Conservation (phyloP, 176 grass and related monocot genomes). For the Musa itinerans region DNA sequence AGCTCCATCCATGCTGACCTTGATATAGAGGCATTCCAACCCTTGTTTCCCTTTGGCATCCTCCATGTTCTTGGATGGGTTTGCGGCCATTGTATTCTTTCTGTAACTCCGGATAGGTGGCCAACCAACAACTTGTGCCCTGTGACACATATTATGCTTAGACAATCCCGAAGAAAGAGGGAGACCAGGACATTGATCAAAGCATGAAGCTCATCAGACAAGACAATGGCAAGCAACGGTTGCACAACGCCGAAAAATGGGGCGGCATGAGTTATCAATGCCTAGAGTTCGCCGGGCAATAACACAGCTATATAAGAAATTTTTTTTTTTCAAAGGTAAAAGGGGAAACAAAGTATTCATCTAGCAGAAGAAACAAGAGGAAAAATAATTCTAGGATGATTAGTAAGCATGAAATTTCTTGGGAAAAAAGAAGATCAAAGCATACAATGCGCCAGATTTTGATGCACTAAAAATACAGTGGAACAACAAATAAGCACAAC, state of each 20-base stretch:
- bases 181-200: neutral
- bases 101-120: slow-evolving; percentile 65
- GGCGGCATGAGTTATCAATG: neutral
- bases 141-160: slow-evolving; percentile 7
- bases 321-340: neutral
- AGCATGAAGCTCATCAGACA: neutral
- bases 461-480: no score
- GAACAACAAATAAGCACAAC: neutral
- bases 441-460: neutral
- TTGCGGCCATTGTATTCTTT: slow-evolving; percentile 55
- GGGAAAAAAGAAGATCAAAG: no score
- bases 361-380: neutral
- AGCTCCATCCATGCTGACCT: slow-evolving; percentile 80
- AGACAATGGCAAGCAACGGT: neutral
- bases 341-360: neutral
- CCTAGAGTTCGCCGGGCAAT: neutral
- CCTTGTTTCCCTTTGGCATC: slow-evolving; percentile 27
- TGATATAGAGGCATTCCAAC: slow-evolving; percentile 33
- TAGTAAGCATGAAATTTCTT: no score
- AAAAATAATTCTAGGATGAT: neutral
- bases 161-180: neutral
- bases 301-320: neutral
- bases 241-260: neutral
- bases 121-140: slow-evolving; percentile 78
- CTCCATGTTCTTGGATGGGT: slow-evolving; percentile 29